Percentiles rank a stretch among this genome's conserved stretches.
These are phyloP conservation scores for Quercus engelmannii DNA, from an alignment of 306 rosid genomes.

Conservation along the genomic window DNA sequence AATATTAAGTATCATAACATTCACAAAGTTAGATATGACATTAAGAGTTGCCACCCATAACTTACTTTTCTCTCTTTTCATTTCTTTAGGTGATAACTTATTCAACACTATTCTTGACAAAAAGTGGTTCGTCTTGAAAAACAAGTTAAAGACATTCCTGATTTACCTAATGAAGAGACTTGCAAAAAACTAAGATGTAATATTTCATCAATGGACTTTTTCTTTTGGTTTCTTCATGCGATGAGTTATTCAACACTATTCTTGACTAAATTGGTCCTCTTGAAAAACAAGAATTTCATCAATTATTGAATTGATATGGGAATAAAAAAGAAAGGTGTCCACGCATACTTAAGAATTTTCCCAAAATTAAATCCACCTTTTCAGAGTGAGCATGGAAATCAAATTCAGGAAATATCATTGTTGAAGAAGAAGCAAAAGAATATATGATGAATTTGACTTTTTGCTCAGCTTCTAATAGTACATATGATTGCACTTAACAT, in stretches of 20 bases:
- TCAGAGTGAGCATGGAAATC: background rate
- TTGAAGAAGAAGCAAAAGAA: background rate
- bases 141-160: background rate
- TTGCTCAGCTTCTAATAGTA: constrained; percentile 2
- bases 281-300: background rate
- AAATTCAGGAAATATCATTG: background rate
- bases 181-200: too few relatives aligned
- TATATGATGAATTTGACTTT: background rate
- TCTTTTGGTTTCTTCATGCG: too few relatives aligned
- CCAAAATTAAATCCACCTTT: background rate
- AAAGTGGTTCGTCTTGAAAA: background rate
- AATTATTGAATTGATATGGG: background rate
- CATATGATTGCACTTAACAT: background rate
- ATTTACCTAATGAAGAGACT: too few relatives aligned
- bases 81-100: background rate
- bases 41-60: background rate
- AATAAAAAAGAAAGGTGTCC: background rate
- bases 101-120: background rate
- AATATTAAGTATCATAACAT: background rate
- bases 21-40: background rate
- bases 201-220: background rate
- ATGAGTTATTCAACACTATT: background rate
- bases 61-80: background rate
- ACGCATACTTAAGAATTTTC: background rate
- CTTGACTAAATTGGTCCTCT: background rate